Evolutionary conservation across 2,329 filamentous ascomycete species (phyloP).

Genomic region (Whalleya microplaca): DNA sequence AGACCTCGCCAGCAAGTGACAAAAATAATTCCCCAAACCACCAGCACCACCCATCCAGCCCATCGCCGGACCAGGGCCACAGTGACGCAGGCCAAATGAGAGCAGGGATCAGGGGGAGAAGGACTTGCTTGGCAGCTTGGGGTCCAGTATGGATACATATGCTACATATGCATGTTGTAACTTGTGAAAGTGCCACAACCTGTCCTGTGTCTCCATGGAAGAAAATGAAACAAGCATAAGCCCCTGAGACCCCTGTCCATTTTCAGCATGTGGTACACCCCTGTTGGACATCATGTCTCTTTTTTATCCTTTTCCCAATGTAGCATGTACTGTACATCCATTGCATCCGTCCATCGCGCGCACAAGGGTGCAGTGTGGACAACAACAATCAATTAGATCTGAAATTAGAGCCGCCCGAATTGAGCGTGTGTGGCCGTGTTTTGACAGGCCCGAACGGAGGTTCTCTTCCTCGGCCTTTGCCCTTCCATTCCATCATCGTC

Average conservation of each 20-base stretch:
- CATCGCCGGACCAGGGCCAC: slow-evolving; percentile 24
- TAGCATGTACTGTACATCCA: neutral
- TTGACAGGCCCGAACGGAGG: neutral
- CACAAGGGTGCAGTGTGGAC: neutral
- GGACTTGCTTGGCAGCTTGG: slow-evolving; percentile 14
- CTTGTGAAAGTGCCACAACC: neutral
- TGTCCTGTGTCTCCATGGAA: slow-evolving; percentile 25
- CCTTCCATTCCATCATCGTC: neutral
- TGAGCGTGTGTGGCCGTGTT: neutral
- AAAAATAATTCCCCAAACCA: slow-evolving; percentile 37
- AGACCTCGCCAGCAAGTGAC: slow-evolving; percentile 30
- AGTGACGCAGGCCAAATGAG: slow-evolving; percentile 36
- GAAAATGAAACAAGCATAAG: slow-evolving; percentile 41
- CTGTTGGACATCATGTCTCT: slow-evolving; percentile 18
- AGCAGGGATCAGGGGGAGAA: slow-evolving; percentile 27
- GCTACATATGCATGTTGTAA: slow-evolving; percentile 17
- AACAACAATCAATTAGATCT: neutral
- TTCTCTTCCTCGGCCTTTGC: neutral
- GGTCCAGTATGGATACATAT: slow-evolving; percentile 14
- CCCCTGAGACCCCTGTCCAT: slow-evolving; percentile 32
- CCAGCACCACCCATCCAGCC: slow-evolving; percentile 4
- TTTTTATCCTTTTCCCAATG: neutral
- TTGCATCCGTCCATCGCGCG: neutral
- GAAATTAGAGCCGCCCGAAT: neutral
- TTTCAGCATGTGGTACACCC: slow-evolving; percentile 29